Conservation (phyloP, 2,329 filamentous ascomycete species). For the Calonectria pseudoreteaudii region DNA sequence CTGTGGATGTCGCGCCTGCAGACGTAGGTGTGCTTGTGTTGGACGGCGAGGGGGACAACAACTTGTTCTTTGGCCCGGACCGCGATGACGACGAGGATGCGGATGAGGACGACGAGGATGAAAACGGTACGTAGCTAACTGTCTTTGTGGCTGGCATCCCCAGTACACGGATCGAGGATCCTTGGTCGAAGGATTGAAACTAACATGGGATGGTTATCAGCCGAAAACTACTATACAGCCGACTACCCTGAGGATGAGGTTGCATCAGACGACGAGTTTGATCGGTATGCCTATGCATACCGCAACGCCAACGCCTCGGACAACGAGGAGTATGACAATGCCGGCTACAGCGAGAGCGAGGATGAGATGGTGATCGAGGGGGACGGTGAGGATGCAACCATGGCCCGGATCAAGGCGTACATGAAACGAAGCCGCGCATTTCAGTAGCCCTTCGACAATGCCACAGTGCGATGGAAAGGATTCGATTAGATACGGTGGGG, state of each 20-base stretch:
- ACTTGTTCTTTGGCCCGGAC: slow-evolving; percentile 70
- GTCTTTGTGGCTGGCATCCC: background rate
- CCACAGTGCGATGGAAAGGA: slow-evolving; percentile 6
- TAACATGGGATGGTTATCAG: slow-evolving; percentile 51
- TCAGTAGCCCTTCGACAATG: slow-evolving; percentile 28
- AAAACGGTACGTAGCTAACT: slow-evolving; percentile 65
- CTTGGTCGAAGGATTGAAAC: slow-evolving; percentile 8
- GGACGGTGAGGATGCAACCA: slow-evolving; percentile 51
- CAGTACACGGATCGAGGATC: slow-evolving; percentile 1
- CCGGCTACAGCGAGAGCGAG: slow-evolving; percentile 51
- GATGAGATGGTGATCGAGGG: slow-evolving; percentile 54
- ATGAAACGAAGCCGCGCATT: slow-evolving; percentile 49
- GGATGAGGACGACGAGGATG: slow-evolving; percentile 71
- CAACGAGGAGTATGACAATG: slow-evolving; percentile 64
- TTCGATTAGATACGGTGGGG: background rate
- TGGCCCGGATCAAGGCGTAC: slow-evolving; percentile 53
- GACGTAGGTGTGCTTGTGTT: slow-evolving; percentile 69
- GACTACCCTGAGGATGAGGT: slow-evolving; percentile 87
- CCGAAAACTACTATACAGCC: slow-evolving; percentile 82
- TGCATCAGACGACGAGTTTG: slow-evolving; percentile 70
- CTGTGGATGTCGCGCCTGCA: slow-evolving; percentile 58
- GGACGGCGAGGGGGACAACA: slow-evolving; percentile 68
- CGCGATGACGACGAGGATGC: slow-evolving; percentile 72
- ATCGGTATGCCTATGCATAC: slow-evolving; percentile 66
- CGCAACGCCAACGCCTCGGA: slow-evolving; percentile 66